Evolutionary conservation across 1,284 basidiomycete genomes (phyloP).

Genomic region (Ceratobasidium sp.): DNA sequence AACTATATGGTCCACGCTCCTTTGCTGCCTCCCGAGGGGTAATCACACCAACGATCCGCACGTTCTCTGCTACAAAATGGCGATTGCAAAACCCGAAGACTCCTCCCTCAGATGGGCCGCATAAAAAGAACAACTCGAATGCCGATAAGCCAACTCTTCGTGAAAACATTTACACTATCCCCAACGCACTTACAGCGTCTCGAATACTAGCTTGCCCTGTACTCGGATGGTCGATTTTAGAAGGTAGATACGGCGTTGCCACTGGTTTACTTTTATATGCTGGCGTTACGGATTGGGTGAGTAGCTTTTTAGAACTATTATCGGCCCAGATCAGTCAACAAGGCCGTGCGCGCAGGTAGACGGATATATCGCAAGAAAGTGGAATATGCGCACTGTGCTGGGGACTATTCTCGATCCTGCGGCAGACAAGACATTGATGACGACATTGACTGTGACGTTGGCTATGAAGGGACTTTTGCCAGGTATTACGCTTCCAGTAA

Average conservation of each 20-base stretch:
- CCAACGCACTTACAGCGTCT: conserved; percentile 88
- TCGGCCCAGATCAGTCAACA: background rate
- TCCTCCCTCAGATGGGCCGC: background rate
- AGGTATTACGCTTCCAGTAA: conserved; percentile 55
- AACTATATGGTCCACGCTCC: background rate
- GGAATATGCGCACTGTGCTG: conserved; percentile 85
- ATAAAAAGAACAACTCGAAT: background rate
- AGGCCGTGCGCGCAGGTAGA: conserved; percentile 67
- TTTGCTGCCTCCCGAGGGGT: background rate
- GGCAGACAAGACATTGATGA: conserved; percentile 96
- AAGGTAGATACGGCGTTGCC: conserved; percentile 81
- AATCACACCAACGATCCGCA: background rate
- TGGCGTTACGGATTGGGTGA: conserved; percentile 87
- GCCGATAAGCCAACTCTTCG: conserved; percentile 48
- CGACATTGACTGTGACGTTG: conserved; percentile 88
- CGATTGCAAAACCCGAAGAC: background rate
- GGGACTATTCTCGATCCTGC: conserved; percentile 97
- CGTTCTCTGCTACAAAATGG: background rate
- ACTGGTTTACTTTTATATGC: conserved; percentile 86
- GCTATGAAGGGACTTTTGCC: conserved; percentile 85
- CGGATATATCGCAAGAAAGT: conserved; percentile 87
- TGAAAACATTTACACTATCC: conserved; percentile 96
- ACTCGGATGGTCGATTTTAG: conserved; percentile 90
- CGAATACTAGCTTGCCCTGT: conserved; percentile 88
- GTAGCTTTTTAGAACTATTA: conserved; percentile 47